Percentiles rank a stretch among this genome's conserved stretches.
Conservation (phyloP, 2,329 filamentous ascomycete genomes). For the Aspergillus sergii region DNA sequence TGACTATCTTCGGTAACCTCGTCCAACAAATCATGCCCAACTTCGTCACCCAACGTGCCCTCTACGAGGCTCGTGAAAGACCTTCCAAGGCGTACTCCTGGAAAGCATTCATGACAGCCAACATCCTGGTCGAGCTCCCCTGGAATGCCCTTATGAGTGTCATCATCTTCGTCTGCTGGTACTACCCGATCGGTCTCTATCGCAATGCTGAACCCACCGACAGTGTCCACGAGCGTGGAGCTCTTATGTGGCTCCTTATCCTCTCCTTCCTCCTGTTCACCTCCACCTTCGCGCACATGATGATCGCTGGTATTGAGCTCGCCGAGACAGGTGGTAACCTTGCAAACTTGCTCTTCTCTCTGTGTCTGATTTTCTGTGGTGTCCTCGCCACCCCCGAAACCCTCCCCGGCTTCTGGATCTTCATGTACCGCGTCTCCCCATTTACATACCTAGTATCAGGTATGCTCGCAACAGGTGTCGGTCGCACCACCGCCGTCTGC, state of each 20-base stretch:
- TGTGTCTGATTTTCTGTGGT: slow-evolving; percentile 63
- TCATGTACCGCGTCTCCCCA: slow-evolving; percentile 72
- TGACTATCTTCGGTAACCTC: slow-evolving; percentile 72
- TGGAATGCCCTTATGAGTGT: slow-evolving; percentile 65
- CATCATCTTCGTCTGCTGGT: slow-evolving; percentile 67
- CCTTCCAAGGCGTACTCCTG: slow-evolving; percentile 74
- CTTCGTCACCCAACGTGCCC: slow-evolving; percentile 60
- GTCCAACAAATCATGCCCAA: slow-evolving; percentile 60
- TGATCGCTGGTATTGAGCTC: slow-evolving; percentile 69
- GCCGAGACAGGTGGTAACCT: slow-evolving; percentile 69
- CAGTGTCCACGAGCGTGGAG: slow-evolving; percentile 57
- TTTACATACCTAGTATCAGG: slow-evolving; percentile 63
- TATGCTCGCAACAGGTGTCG: slow-evolving; percentile 45
- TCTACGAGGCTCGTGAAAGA: slow-evolving; percentile 63
- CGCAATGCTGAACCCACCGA: slow-evolving; percentile 44
- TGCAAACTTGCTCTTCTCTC: slow-evolving; percentile 61
- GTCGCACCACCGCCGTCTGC: slow-evolving; percentile 34
- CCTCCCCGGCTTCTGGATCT: slow-evolving; percentile 74
- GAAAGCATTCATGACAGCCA: slow-evolving; percentile 71
- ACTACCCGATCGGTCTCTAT: slow-evolving; percentile 63
- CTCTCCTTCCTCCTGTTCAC: slow-evolving; percentile 71
- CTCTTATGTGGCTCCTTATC: slow-evolving; percentile 65
- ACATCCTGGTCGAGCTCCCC: slow-evolving; percentile 72
- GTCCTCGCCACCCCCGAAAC: slow-evolving; percentile 55
- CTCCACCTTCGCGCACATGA: slow-evolving; percentile 72